Evolutionary conservation across 2,329 filamentous ascomycete genomes (phyloP), one percentile per base, ranked within the genome.

Genomic region (Pestalotiopsis sp.): DNA sequence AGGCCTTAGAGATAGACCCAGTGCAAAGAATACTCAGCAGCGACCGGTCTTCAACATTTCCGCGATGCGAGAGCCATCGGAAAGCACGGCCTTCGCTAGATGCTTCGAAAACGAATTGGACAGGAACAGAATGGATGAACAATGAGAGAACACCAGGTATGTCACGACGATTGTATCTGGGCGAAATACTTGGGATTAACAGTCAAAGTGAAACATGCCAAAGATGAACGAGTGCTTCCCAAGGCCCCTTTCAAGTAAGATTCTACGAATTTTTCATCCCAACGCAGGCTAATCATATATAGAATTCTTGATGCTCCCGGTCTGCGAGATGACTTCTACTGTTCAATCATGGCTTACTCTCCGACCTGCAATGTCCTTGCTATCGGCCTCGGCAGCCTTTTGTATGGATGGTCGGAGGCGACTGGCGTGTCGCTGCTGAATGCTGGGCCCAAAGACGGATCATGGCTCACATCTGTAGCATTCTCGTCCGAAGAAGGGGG

Each of bases 261-360:
- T 36, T 9, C 9, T 9, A 36, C 6, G 31, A 45, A 3, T 25
- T 41, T 45, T 23, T 38, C 5, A 20, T 60, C 17, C 38, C 36
- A 62, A 4, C 20, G n/a, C 12, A 40, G 12, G 31, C 67, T 86
- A 68, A 85, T 75, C 68, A 17, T 27, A n/a, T 17, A 11, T 71
- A 92, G 90, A 81, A 92, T 98, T 6, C 86, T 99, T 4, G 94
- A 98, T 81, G 95, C 95, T 9, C 94, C 95, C 2, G 89, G 90
- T 65, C 84, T 98, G n/a, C 90, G 94, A 68, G 94, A 98, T 75
- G 95, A 99, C 79, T 99, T 95, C 78, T 99, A 99, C 78, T 98
- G 94, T 81, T 96, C 95, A 0, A 86, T 95, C 2, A 85, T 99
- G 66, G 94, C 96, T 11, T 98, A 97, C 79, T 97, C 92, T 0